phyloP scores from a whole-genome alignment of 495 filamentous ascomycete species.

The Podospora anserina region DNA sequence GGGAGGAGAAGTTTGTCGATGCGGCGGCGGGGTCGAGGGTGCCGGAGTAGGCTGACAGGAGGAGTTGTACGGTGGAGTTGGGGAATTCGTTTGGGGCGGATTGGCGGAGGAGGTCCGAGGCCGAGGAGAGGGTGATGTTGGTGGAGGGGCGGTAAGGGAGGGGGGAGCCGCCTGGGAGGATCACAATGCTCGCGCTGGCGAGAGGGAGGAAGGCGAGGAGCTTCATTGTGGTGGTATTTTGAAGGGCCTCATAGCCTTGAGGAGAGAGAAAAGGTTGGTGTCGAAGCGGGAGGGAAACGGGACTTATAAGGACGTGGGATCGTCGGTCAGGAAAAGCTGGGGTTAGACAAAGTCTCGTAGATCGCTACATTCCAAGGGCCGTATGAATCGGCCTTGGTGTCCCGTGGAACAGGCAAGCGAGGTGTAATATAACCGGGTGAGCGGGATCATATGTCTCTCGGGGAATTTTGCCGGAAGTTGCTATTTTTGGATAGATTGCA shows the following conservation, averaged over 20 bases:
- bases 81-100: conserved; percentile 11
- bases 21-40: conserved; percentile 13
- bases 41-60: conserved; percentile 12
- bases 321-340: not conserved
- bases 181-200: not conserved
- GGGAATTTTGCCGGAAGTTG: not conserved
- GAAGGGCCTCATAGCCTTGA: not conserved
- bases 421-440: conserved; percentile 4
- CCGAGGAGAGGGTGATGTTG: not conserved
- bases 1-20: conserved; percentile 13
- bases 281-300: not conserved
- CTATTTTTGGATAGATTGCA: not conserved
- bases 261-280: not conserved
- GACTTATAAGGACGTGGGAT: not conserved
- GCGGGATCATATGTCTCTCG: not conserved
- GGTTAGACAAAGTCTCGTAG: not conserved
- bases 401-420: not conserved
- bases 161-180: conserved; percentile 7
- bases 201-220: not conserved
- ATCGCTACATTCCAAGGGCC: not conserved
- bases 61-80: conserved; percentile 9
- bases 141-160: conserved; percentile 3
- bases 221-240: not conserved
- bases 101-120: conserved; percentile 10
- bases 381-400: not conserved